phyloP scores from a whole-genome alignment of 78 protist genomes.

The Cavenderia fasciculata region DNA sequence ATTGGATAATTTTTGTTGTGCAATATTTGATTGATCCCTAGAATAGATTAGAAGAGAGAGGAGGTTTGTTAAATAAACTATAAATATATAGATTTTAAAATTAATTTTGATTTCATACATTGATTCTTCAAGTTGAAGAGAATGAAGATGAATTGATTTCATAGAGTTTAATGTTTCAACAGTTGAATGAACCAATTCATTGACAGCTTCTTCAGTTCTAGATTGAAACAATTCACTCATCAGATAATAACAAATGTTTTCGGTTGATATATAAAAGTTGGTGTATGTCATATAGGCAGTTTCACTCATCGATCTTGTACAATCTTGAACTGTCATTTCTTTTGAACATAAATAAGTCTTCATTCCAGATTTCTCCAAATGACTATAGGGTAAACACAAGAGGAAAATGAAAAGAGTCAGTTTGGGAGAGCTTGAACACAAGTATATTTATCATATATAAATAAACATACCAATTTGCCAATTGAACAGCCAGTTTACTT shows the following conservation, averaged over 20 bases:
- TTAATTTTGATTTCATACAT: neutral
- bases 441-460: neutral
- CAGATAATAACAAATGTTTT: slow-evolving; percentile 59
- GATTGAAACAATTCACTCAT: slow-evolving; percentile 24
- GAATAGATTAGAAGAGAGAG: neutral
- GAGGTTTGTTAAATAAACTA: neutral
- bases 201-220: slow-evolving; percentile 37
- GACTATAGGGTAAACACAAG: neutral
- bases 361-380: slow-evolving; percentile 25
- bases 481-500: slow-evolving; percentile 52
- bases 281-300: slow-evolving; percentile 35
- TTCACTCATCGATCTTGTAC: slow-evolving; percentile 43
- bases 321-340: slow-evolving; percentile 52
- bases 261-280: slow-evolving; percentile 70
- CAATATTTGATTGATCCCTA: neutral
- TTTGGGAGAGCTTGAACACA: too few relatives aligned
- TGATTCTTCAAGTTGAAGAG: neutral
- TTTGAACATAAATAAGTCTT: slow-evolving; percentile 6
- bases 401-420: neutral
- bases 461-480: slow-evolving; percentile 8
- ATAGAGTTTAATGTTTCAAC: neutral
- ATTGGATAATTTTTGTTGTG: slow-evolving; percentile 34
- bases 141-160: neutral
- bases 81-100: too few relatives aligned
- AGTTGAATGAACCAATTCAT: neutral